These are phyloP conservation scores for Phaseolus lunatus DNA, from an alignment of 306 rosid species.

Conservation along the genomic window DNA sequence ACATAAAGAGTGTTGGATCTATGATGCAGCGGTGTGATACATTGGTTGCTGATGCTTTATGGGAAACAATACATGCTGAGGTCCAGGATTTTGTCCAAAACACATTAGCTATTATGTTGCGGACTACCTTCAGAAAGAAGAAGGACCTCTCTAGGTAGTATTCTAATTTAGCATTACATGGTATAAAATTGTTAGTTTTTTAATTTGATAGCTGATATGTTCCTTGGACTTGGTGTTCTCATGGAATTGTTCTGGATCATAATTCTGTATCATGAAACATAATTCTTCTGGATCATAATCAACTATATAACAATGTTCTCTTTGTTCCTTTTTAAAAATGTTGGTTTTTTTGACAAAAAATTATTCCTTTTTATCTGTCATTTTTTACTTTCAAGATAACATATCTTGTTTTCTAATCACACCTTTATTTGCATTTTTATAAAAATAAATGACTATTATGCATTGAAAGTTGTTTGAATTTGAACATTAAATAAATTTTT, in stretches of 20 bases:
- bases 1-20: conserved; percentile 95
- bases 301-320: background rate
- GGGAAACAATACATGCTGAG: conserved; percentile 99
- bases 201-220: conserved; percentile 9
- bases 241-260: conserved; percentile 30
- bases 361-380: too few relatives aligned
- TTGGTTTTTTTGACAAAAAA: too few relatives aligned
- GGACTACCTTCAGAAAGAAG: conserved; percentile 96
- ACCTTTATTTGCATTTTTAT: too few relatives aligned
- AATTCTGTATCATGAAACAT: conserved; percentile 32
- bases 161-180: conserved; percentile 33
- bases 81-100: conserved; percentile 99
- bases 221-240: conserved; percentile 10
- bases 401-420: too few relatives aligned
- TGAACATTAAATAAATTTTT: too few relatives aligned
- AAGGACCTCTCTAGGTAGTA: conserved; percentile 93
- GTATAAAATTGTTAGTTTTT: conserved; percentile 30
- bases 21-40: conserved; percentile 96
- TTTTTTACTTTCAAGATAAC: too few relatives aligned
- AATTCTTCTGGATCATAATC: conserved; percentile 28
- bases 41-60: conserved; percentile 94
- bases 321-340: too few relatives aligned
- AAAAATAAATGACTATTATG: too few relatives aligned
- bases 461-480: too few relatives aligned
- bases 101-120: conserved; percentile 89